Evolutionary conservation across 495 filamentous ascomycete species (phyloP).

Genomic region (Podospora didyma): DNA sequence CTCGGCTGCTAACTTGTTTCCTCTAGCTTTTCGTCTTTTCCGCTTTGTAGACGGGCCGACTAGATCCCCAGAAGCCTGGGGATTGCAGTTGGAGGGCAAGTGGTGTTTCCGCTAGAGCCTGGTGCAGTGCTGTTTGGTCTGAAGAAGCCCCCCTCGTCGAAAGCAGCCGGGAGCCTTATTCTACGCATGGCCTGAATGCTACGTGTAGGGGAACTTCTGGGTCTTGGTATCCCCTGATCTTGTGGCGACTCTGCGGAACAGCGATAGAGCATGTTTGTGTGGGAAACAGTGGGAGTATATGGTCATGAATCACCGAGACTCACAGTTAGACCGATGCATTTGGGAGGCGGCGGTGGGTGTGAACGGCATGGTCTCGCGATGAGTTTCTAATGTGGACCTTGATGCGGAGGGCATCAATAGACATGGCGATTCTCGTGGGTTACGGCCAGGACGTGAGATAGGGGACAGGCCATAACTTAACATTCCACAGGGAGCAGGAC

Average conservation of each 20-base stretch:
- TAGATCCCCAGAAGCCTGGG: background rate
- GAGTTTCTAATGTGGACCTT: background rate
- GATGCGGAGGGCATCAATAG: slow-evolving; percentile 1
- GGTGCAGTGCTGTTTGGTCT: background rate
- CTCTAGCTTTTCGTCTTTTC: slow-evolving; percentile 95
- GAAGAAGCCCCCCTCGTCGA: background rate
- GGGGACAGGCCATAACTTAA: slow-evolving; percentile 1
- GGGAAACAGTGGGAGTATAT: background rate
- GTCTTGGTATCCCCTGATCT: no score
- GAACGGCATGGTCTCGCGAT: background rate
- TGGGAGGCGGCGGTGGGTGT: background rate
- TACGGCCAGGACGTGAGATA: slow-evolving; percentile 1
- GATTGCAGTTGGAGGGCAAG: background rate
- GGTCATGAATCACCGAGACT: background rate
- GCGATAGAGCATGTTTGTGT: slow-evolving; percentile 6
- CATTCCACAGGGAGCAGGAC: background rate
- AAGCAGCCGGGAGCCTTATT: no score
- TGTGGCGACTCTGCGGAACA: background rate
- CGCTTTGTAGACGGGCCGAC: slow-evolving; percentile 60
- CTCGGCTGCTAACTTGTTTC: slow-evolving; percentile 11
- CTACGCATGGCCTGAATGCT: no score
- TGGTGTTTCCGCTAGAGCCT: background rate
- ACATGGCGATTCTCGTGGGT: background rate
- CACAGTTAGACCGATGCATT: slow-evolving; percentile 1
- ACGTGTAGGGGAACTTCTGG: background rate